Evolutionary conservation across 129 eudicot genomes (phyloP), one percentile per base, ranked within the genome.

Genomic region (Chrysanthemum makinoi): DNA sequence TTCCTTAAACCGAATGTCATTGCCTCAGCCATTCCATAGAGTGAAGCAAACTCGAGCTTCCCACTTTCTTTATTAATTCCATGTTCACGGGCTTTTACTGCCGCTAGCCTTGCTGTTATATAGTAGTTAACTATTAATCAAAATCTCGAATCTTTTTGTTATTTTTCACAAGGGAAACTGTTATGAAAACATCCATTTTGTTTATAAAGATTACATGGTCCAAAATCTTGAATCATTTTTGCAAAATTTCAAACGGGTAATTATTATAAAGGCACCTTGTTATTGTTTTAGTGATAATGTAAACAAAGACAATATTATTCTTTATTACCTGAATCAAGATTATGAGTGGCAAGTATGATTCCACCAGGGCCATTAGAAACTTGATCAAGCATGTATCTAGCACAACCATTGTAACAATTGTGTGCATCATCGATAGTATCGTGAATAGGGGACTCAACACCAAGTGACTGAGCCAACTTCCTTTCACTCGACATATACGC

Each of bases 11-110:
- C 89, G 30, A 79, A 89, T 7, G 96, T 81, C 58, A 92, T 77
- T 5, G 84, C 83, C 14, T 92, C 98, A 3, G 98, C 82, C 98
- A 92, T 92, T 64, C 96, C 96, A 48, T 89, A 89, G 17, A 92
- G 82, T 64, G 91, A 91, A 24, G 98, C 98, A 60, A 89, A 92
- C 66, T 89, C 91, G 39, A 92, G 85, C 73, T 82, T 78, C 19
- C 73, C 79, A 39, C 63, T 80, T 4, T 85, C 88, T 81, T 78
- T 92, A 4, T 66, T 66, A 10, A 92, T 86, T 20, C 91, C 96
- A 70, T 79, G 74, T 50, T 81, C 81, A 9, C 60, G 74, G 2
- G 96, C 98, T 77, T 79, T 92, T 13, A 69, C 33, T 9, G 96
- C 95, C 2, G 86, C 91, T 64, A 83, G 3, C 65, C 80, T 83